Percentiles rank a stretch among this genome's conserved stretches.
Evolutionary conservation across 371 early-diverging fungal species (phyloP).

Genomic region (Rhizopus arrhizus): DNA sequence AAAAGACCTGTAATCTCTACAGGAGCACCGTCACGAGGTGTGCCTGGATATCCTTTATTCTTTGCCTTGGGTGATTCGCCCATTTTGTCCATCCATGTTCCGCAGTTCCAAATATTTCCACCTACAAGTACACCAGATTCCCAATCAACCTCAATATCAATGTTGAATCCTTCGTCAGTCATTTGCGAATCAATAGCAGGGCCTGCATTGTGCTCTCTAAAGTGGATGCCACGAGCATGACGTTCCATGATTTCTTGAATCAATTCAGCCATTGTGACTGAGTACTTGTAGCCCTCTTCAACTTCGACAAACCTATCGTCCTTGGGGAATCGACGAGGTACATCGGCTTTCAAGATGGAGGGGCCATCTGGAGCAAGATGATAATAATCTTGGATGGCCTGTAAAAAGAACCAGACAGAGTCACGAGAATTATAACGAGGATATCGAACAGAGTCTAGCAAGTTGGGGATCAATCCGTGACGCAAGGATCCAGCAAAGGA

Average conservation of each 20-base stretch:
- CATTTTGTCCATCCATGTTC: conserved; percentile 99
- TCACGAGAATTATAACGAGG: conserved; percentile 97
- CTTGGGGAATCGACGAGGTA: conserved; percentile 84
- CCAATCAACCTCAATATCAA: conserved; percentile 73
- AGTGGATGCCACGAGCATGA: conserved; percentile 91
- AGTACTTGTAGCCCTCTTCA: conserved; percentile 67
- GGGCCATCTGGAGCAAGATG: conserved; percentile 73
- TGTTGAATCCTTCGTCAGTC: conserved; percentile 87
- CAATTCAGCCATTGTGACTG: conserved; percentile 76
- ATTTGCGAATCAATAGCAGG: conserved; percentile 86
- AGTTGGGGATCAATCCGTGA: conserved; percentile 95
- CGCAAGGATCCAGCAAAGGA: conserved; percentile 87
- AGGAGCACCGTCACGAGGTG: conserved; percentile 92
- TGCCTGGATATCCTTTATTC: conserved; percentile 88
- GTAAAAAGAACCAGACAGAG: conserved; percentile 95
- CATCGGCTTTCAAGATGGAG: conserved; percentile 67
- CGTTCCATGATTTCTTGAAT: conserved; percentile 90
- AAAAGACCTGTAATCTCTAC: conserved; percentile 91
- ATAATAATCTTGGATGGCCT: conserved; percentile 89
- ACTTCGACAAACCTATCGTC: conserved; percentile 71
- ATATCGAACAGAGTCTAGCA: conserved; percentile 81
- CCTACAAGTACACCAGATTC: conserved; percentile 83
- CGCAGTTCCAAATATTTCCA: conserved; percentile 93
- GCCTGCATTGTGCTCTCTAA: conserved; percentile 96
- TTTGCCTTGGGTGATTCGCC: conserved; percentile 93